phyloP scores from a whole-genome alignment of 2,329 filamentous ascomycete species.

The Sporothrix variecibatus region DNA sequence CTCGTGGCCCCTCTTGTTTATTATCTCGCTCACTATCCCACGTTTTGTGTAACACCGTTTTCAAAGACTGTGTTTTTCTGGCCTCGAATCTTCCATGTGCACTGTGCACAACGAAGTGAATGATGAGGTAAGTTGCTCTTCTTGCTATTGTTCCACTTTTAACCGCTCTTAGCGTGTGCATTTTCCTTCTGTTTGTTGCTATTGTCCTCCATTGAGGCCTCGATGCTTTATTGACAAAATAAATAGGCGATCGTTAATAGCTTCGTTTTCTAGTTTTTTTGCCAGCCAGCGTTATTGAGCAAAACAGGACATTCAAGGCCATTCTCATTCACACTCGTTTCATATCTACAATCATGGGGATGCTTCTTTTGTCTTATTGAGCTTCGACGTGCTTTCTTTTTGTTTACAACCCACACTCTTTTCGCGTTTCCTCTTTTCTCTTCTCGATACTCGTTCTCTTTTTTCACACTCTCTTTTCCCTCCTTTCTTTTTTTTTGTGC shows the following conservation, averaged over 20 bases:
- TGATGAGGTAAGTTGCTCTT: background rate
- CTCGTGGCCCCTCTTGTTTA: background rate
- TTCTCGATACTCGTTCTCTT: background rate
- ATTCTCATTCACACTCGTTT: background rate
- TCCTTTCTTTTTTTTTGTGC: background rate
- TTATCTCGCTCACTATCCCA: background rate
- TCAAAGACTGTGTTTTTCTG: background rate
- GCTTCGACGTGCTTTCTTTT: background rate
- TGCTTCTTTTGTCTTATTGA: background rate
- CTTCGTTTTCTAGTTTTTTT: background rate
- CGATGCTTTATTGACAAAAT: conserved; percentile 21
- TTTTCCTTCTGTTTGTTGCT: background rate
- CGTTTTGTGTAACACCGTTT: background rate
- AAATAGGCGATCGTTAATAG: conserved; percentile 4
- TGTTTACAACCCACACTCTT: background rate
- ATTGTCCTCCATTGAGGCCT: conserved; percentile 16
- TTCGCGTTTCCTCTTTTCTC: background rate
- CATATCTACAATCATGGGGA: background rate
- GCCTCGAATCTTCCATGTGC: background rate
- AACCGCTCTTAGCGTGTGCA: background rate
- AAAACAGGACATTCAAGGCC: background rate
- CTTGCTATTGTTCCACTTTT: conserved; percentile 28
- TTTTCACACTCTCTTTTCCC: background rate
- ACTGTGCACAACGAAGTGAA: background rate
- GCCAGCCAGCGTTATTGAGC: background rate